These are phyloP conservation scores for Nadsonia commutata DNA, from an alignment of 1,139 yeast genomes.

Conservation along the genomic window DNA sequence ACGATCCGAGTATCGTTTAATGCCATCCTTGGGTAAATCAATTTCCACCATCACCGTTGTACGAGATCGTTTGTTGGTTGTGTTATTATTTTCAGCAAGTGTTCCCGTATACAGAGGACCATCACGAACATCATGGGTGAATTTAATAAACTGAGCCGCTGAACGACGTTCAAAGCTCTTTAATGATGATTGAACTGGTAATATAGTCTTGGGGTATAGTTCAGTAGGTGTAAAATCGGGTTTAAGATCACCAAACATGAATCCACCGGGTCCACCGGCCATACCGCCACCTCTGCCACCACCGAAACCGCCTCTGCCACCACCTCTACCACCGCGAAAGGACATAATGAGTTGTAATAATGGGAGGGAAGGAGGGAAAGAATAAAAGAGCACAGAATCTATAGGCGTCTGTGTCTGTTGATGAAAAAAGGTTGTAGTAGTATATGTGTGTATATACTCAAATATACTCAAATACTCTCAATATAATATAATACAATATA, in stretches of 20 bases:
- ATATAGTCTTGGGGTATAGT: conserved; percentile 17
- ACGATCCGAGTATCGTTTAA: conserved; percentile 24
- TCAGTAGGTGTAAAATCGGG: conserved; percentile 18
- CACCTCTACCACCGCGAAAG: conserved; percentile 13
- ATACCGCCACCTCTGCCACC: conserved; percentile 10
- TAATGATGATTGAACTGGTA: conserved; percentile 56
- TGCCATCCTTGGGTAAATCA: conserved; percentile 20
- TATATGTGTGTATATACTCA: no score
- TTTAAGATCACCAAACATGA: conserved; percentile 13
- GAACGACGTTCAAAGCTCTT: conserved; percentile 40
- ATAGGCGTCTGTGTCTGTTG: no score
- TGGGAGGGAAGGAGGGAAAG: no score
- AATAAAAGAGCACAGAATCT: no score
- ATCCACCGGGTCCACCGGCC: conserved; percentile 7
- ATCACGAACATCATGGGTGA: conserved; percentile 43
- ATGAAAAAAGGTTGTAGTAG: no score
- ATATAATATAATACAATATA: no score
- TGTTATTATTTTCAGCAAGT: conserved; percentile 1
- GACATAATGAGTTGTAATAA: no score
- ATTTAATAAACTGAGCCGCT: conserved; percentile 49
- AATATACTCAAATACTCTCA: no score
- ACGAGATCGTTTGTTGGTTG: conserved; percentile 10
- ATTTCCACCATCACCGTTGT: conserved; percentile 16
- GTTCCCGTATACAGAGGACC: conserved; percentile 72
- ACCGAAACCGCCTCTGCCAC: conserved; percentile 8